Evolutionary conservation across 352 stramenopile genomes (phyloP).

Genomic region (Phytophthora hibernalis): DNA sequence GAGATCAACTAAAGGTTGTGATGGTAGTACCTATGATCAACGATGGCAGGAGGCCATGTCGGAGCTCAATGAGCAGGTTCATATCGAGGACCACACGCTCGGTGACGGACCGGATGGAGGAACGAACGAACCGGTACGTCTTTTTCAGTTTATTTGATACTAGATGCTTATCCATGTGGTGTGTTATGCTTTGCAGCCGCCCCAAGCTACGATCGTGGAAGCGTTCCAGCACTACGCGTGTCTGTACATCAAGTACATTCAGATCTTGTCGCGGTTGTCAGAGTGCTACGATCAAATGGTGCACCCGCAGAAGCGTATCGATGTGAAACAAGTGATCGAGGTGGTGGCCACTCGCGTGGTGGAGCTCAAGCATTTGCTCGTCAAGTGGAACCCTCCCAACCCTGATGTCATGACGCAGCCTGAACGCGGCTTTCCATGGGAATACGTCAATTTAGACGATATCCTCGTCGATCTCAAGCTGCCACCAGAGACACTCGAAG

Average conservation of each 20-base stretch:
- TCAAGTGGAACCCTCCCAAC: slow-evolving; percentile 96
- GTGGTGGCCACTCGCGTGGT: slow-evolving; percentile 90
- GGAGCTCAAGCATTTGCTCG: slow-evolving; percentile 91
- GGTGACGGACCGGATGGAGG: slow-evolving; percentile 43
- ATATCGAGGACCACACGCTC: slow-evolving; percentile 88
- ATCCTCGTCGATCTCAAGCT: slow-evolving; percentile 95
- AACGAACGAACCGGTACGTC: slow-evolving; percentile 46
- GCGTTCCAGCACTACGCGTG: slow-evolving; percentile 95
- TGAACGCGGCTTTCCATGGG: slow-evolving; percentile 93
- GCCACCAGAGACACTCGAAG: slow-evolving; percentile 90
- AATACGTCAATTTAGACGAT: slow-evolving; percentile 94
- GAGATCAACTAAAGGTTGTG: neutral
- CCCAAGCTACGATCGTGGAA: slow-evolving; percentile 85
- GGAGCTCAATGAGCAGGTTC: slow-evolving; percentile 93
- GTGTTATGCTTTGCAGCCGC: slow-evolving; percentile 36
- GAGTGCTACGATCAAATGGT: slow-evolving; percentile 95
- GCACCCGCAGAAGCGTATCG: slow-evolving; percentile 95
- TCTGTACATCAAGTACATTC: slow-evolving; percentile 95
- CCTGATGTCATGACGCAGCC: slow-evolving; percentile 79
- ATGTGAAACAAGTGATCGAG: slow-evolving; percentile 93
- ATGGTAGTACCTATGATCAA: slow-evolving; percentile 84
- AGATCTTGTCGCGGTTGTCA: slow-evolving; percentile 92
- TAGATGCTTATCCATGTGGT: neutral
- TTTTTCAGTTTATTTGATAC: neutral
- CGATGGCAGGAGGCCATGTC: slow-evolving; percentile 93